Evolutionary conservation across 805 yeast species (phyloP).

Genomic region (Peterozyma xylosa): DNA sequence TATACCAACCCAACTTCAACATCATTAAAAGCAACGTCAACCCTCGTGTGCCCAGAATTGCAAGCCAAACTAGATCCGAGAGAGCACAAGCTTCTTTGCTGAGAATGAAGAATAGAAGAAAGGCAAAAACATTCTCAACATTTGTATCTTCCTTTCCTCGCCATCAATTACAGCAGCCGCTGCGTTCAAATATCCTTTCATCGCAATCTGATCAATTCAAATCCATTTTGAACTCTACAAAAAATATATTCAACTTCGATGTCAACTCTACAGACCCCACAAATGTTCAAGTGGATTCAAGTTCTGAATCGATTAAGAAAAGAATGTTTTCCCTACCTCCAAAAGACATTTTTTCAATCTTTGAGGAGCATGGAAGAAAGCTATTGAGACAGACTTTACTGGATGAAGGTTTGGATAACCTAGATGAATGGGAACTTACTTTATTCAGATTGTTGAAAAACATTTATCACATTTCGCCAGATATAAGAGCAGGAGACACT

Average conservation of each 20-base stretch:
- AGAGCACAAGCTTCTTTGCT: slow-evolving; percentile 60
- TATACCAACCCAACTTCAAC: slow-evolving; percentile 23
- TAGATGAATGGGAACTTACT: slow-evolving; percentile 51
- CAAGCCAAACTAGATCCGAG: slow-evolving; percentile 39
- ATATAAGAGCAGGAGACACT: slow-evolving; percentile 57
- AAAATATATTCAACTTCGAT: slow-evolving; percentile 4
- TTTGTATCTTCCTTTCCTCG: slow-evolving; percentile 10
- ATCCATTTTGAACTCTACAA: not conserved
- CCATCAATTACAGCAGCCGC: slow-evolving; percentile 10
- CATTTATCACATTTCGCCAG: slow-evolving; percentile 53
- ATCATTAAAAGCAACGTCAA: slow-evolving; percentile 11
- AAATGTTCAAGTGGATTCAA: not conserved
- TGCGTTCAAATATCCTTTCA: slow-evolving; percentile 1
- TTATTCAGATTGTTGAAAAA: slow-evolving; percentile 44
- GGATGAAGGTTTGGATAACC: slow-evolving; percentile 48
- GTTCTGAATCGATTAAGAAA: not conserved
- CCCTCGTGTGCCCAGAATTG: slow-evolving; percentile 26
- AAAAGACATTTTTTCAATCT: slow-evolving; percentile 9
- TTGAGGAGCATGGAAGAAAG: slow-evolving; percentile 37
- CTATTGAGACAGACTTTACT: slow-evolving; percentile 51
- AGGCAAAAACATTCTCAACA: slow-evolving; percentile 35
- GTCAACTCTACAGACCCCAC: not conserved
- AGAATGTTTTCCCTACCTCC: slow-evolving; percentile 7
- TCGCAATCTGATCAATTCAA: slow-evolving; percentile 1
- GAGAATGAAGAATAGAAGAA: slow-evolving; percentile 52